Evolutionary conservation across 78 protist genomes (phyloP), one percentile per base, ranked within the genome.

Genomic region (Corallochytrium limacisporum): DNA sequence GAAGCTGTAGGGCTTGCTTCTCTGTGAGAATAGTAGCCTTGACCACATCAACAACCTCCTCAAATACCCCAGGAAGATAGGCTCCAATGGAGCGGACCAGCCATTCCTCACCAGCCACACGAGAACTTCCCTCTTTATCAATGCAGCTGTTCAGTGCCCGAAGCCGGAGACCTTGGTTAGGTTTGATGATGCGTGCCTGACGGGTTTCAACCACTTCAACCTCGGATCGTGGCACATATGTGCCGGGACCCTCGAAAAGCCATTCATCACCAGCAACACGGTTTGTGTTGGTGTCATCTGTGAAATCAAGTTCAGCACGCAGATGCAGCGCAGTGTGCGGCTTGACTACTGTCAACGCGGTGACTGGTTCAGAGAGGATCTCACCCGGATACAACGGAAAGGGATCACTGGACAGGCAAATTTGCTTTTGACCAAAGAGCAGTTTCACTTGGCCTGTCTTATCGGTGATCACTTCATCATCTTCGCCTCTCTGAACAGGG

Each of bases 371-470:
- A 20, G 18, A 26, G 32, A 88, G 40, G 60, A 35, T 35, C 71
- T 88, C 93, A 57, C 93, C 93, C 32, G 93, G 93, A 73, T 83
- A 83, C 56, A 85, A 72, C 59, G 90, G 81, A 73, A 88, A 85
- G 39, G 86, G 93, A 1, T 77, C 84, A 56, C 37, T 62, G 18
- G 72, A 32, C 24, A 24, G 44, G 72, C 93, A 76, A 44, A 84
- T 65, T 48, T 87, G 90, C 57, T 61, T 70, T 53, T 87, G 90
- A 54, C 85, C 87, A 60, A 53, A 62, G 47, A 75, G 80, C 60
- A 87, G 72, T 50, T 62, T 51, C 53, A 55, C 81, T 74, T 83
- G 83, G 31, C 77, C 81, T 62, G 51, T 39, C 33, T 51, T 50
- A 4, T 54, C 82, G 36, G 66, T 66, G 24, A 69, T 29, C 24